phyloP scores from a whole-genome alignment of 2,329 filamentous ascomycete genomes.

The Microcera coccophila region DNA sequence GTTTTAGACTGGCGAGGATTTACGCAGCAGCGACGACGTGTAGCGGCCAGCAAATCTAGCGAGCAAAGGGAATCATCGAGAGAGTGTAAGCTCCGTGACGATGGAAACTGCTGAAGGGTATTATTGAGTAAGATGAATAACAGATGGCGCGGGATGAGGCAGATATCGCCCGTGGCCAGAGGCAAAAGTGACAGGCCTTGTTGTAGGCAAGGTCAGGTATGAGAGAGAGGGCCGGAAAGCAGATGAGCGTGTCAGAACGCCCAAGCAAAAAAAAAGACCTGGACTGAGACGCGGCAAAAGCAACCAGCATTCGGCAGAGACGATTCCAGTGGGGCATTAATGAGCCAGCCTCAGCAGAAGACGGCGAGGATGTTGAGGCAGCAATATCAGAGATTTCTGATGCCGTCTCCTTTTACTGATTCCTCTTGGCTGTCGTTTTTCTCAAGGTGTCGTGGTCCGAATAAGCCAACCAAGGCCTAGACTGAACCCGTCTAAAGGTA shows the following conservation, averaged over 20 bases:
- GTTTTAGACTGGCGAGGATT: slow-evolving; percentile 19
- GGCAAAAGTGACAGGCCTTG: background rate
- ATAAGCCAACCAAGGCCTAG: slow-evolving; percentile 35
- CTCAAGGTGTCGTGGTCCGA: slow-evolving; percentile 40
- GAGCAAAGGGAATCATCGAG: slow-evolving; percentile 23
- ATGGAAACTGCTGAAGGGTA: slow-evolving; percentile 16
- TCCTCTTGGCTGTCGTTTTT: slow-evolving; percentile 35
- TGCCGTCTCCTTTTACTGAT: slow-evolving; percentile 32
- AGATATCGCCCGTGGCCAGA: background rate
- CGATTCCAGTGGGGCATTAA: slow-evolving; percentile 7
- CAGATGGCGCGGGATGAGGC: background rate
- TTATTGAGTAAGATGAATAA: slow-evolving; percentile 9
- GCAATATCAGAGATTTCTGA: background rate
- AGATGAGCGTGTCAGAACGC: slow-evolving; percentile 30
- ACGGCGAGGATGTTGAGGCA: slow-evolving; percentile 3
- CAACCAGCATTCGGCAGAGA: slow-evolving; percentile 9
- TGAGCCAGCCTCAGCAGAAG: slow-evolving; percentile 12
- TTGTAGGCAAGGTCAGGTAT: background rate
- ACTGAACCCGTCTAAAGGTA: slow-evolving; percentile 15
- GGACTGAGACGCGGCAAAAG: slow-evolving; percentile 27
- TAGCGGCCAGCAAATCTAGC: slow-evolving; percentile 28
- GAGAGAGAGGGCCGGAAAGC: background rate
- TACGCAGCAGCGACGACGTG: slow-evolving; percentile 21
- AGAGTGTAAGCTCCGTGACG: slow-evolving; percentile 12
- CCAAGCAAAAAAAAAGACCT: slow-evolving; percentile 30